phyloP scores from a whole-genome alignment of 2,329 filamentous ascomycete species.

The Xylaria digitata region DNA sequence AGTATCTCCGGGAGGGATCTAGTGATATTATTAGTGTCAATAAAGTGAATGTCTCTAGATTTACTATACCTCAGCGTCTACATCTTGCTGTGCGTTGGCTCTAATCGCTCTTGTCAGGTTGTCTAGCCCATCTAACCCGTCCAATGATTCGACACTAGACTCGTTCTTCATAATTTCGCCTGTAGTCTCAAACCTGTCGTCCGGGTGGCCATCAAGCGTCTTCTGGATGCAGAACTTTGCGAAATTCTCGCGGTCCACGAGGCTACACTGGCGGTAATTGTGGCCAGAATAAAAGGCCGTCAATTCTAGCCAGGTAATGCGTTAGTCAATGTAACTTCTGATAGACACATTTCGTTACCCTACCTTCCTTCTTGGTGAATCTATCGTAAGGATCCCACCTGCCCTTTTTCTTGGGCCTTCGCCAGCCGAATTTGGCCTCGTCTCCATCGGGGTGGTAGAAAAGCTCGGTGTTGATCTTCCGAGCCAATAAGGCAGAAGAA shows the following conservation, averaged over 20 bases:
- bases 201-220: conserved; percentile 32
- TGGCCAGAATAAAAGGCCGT: conserved; percentile 25
- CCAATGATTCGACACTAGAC: conserved; percentile 15
- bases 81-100: conserved; percentile 42
- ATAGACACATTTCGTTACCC: neutral
- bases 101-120: conserved; percentile 37
- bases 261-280: neutral
- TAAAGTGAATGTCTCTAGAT: neutral
- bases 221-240: conserved; percentile 41
- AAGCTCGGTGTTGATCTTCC: conserved; percentile 16
- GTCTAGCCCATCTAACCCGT: conserved; percentile 8
- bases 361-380: conserved; percentile 21
- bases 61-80: conserved; percentile 43
- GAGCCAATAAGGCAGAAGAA: neutral
- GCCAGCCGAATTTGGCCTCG: neutral
- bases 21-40: neutral
- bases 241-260: conserved; percentile 38
- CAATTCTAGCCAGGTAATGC: neutral
- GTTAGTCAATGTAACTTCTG: neutral
- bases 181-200: conserved; percentile 32
- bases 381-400: conserved; percentile 33
- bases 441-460: neutral
- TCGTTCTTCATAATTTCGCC: conserved; percentile 40
- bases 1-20: conserved; percentile 28
- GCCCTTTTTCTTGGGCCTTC: neutral